Evolutionary conservation across 352 stramenopile species (phyloP).

Genomic region (Phytophthora rubi): DNA sequence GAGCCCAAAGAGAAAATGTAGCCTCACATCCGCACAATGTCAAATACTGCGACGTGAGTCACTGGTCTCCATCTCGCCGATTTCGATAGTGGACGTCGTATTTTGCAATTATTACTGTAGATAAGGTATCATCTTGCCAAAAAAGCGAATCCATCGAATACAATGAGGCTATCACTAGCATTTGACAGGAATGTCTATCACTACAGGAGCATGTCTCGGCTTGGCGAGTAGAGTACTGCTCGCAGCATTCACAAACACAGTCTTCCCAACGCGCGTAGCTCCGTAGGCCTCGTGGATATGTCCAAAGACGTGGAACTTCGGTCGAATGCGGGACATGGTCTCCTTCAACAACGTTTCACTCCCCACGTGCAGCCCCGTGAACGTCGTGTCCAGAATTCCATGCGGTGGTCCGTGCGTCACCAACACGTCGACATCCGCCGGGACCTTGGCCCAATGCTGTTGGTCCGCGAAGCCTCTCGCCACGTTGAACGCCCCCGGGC

Average conservation of each 20-base stretch:
- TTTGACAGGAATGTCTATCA: conserved; percentile 78
- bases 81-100: neutral
- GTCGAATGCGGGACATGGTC: conserved; percentile 79
- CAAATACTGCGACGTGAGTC: neutral
- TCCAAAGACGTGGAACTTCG: conserved; percentile 90
- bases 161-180: conserved; percentile 31
- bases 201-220: conserved; percentile 68
- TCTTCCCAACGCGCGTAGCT: conserved; percentile 72
- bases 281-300: conserved; percentile 94
- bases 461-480: conserved; percentile 62
- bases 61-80: neutral
- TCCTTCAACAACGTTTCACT: conserved; percentile 84
- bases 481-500: conserved; percentile 78
- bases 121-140: neutral
- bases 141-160: neutral
- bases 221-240: conserved; percentile 72
- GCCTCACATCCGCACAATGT: no score
- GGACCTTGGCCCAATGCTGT: conserved; percentile 78
- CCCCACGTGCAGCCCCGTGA: conserved; percentile 70
- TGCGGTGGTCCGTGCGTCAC: conserved; percentile 91
- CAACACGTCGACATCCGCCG: conserved; percentile 83
- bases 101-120: neutral
- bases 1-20: no score
- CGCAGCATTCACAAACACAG: conserved; percentile 90
- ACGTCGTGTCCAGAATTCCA: conserved; percentile 81